A percentile compares a stretch with the other conserved stretches of the same genome.
Conservation (phyloP, 495 filamentous ascomycete genomes). For the Aspergillus incahuasiensis region DNA sequence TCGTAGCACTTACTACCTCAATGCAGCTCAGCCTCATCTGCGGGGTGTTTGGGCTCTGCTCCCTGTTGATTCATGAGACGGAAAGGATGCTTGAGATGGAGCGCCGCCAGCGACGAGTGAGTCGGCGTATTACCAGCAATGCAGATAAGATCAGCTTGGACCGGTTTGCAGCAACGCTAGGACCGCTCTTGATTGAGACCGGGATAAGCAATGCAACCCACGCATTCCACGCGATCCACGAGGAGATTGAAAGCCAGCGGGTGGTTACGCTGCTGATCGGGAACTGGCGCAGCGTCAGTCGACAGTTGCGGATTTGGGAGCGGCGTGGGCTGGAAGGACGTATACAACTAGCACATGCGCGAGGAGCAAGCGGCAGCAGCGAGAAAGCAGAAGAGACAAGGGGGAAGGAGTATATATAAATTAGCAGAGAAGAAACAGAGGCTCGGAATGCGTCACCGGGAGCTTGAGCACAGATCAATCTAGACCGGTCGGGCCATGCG, state of each 20-base stretch:
- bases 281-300: slow-evolving; percentile 32
- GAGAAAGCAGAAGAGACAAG: neutral
- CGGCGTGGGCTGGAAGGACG: slow-evolving; percentile 6
- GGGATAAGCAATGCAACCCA: slow-evolving; percentile 8
- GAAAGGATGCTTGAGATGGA: slow-evolving; percentile 18
- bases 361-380: slow-evolving; percentile 1
- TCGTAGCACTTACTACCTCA: slow-evolving; percentile 32
- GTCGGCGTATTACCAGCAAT: slow-evolving; percentile 6
- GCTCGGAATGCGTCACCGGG: neutral
- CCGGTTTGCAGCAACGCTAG: slow-evolving; percentile 30
- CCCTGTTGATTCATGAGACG: slow-evolving; percentile 25
- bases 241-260: slow-evolving; percentile 29
- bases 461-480: neutral
- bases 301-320: slow-evolving; percentile 29
- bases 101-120: slow-evolving; percentile 10
- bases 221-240: slow-evolving; percentile 18
- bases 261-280: slow-evolving; percentile 32
- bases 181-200: slow-evolving; percentile 28
- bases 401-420: neutral
- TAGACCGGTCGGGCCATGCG: neutral
- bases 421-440: neutral
- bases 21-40: slow-evolving; percentile 41
- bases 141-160: slow-evolving; percentile 21
- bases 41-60: slow-evolving; percentile 36
- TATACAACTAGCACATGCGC: neutral